phyloP scores from a whole-genome alignment of 1,284 basidiomycete genomes.

The Apiotrichum porosum region DNA sequence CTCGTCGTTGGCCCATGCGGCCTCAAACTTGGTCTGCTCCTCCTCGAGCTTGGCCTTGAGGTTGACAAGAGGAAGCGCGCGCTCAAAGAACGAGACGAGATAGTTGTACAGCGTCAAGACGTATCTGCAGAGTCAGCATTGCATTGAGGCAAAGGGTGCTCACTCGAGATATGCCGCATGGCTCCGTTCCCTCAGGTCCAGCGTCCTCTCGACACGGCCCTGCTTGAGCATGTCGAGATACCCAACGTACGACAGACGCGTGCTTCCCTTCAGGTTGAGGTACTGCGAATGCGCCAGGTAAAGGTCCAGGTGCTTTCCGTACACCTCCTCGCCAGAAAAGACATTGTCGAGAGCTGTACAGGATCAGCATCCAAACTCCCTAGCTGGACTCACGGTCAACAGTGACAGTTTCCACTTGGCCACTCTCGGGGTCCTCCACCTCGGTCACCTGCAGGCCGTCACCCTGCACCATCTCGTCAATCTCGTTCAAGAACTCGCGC shows the following conservation, averaged over 20 bases:
- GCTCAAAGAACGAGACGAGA: slow-evolving; percentile 77
- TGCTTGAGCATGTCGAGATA: slow-evolving; percentile 73
- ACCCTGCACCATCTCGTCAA: slow-evolving; percentile 60
- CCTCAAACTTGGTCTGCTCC: slow-evolving; percentile 66
- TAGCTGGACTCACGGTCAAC: slow-evolving; percentile 41
- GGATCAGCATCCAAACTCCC: slow-evolving; percentile 44
- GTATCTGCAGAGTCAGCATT: slow-evolving; percentile 56
- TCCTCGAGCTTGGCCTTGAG: slow-evolving; percentile 64
- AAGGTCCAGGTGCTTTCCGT: slow-evolving; percentile 91
- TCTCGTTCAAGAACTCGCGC: slow-evolving; percentile 72
- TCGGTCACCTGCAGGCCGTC: slow-evolving; percentile 43
- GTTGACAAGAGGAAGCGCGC: slow-evolving; percentile 82
- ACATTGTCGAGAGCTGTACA: slow-evolving; percentile 70
- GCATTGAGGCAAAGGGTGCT: slow-evolving; percentile 42
- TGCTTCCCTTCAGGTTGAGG: slow-evolving; percentile 79
- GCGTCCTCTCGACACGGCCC: slow-evolving; percentile 55
- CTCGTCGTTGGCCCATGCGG: slow-evolving; percentile 71
- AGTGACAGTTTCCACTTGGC: slow-evolving; percentile 61
- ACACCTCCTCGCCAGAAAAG: slow-evolving; percentile 93
- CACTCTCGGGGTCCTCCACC: slow-evolving; percentile 54
- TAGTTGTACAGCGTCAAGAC: slow-evolving; percentile 77
- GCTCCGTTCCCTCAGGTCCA: slow-evolving; percentile 66
- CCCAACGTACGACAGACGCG: slow-evolving; percentile 78
- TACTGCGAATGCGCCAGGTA: slow-evolving; percentile 83
- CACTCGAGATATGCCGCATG: slow-evolving; percentile 75